phyloP scores from a whole-genome alignment of 2,329 filamentous ascomycete genomes.

The Fusarium sp. region DNA sequence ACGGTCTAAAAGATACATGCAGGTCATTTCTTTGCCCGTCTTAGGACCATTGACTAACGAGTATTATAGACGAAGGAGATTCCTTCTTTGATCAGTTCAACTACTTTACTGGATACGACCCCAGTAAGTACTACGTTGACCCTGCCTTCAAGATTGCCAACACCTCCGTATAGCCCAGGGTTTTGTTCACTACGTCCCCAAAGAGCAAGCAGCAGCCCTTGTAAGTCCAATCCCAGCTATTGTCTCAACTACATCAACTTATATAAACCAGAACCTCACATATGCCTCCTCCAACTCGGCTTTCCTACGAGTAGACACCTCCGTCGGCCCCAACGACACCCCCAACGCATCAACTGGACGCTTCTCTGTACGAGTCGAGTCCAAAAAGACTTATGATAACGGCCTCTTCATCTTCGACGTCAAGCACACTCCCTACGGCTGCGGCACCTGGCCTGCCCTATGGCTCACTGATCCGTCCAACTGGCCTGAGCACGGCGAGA shows the following conservation, averaged over 20 bases:
- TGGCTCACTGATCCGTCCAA: conserved; percentile 71
- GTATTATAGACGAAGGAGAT: conserved; percentile 57
- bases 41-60: conserved; percentile 5
- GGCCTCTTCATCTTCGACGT: conserved; percentile 77
- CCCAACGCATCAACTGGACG: conserved; percentile 68
- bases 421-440: conserved; percentile 71
- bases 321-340: conserved; percentile 58
- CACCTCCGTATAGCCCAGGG: conserved; percentile 52
- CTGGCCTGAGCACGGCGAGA: conserved; percentile 74
- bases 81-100: conserved; percentile 66
- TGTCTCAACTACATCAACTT: neutral
- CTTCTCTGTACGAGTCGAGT: conserved; percentile 71
- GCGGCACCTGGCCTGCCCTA: conserved; percentile 72
- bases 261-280: conserved; percentile 66
- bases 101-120: conserved; percentile 63
- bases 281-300: conserved; percentile 65
- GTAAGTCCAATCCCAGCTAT: conserved; percentile 48
- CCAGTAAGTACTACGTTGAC: conserved; percentile 48
- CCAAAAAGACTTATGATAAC: conserved; percentile 67
- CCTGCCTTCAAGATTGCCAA: neutral
- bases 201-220: conserved; percentile 53
- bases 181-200: conserved; percentile 65
- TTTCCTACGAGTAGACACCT: conserved; percentile 70
- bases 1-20: conserved; percentile 63
- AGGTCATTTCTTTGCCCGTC: conserved; percentile 34